phyloP scores from a whole-genome alignment of 2,329 filamentous ascomycete species.

The Botrytis fragariae region DNA sequence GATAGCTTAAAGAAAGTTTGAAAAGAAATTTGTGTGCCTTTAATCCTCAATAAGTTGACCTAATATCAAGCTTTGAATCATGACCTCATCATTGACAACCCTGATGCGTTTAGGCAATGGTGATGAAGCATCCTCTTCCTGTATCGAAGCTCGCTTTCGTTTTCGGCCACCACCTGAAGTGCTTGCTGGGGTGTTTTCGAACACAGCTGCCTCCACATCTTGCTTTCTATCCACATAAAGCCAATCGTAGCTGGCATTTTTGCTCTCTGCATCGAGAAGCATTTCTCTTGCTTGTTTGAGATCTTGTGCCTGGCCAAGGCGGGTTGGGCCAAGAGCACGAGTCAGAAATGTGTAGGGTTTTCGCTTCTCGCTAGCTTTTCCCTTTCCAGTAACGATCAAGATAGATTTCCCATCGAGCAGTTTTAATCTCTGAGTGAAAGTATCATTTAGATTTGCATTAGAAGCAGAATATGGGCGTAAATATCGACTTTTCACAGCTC shows the following conservation, averaged over 20 bases:
- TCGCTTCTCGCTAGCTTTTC: constrained; percentile 59
- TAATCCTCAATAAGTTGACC: constrained; percentile 61
- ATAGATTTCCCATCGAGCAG: constrained; percentile 65
- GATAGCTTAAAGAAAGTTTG: not conserved
- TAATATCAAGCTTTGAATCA: constrained; percentile 89
- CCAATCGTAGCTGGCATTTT: constrained; percentile 63
- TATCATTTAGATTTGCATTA: constrained; percentile 54
- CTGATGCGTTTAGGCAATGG: constrained; percentile 53
- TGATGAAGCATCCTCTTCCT: constrained; percentile 36
- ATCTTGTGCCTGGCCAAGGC: constrained; percentile 63
- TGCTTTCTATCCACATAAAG: constrained; percentile 69
- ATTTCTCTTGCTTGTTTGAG: constrained; percentile 61
- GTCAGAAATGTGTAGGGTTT: constrained; percentile 79
- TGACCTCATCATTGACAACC: constrained; percentile 78
- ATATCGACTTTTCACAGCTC: constrained; percentile 72
- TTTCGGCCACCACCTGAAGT: constrained; percentile 42
- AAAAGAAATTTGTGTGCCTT: not conserved
- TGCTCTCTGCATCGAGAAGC: constrained; percentile 50
- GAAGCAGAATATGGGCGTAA: constrained; percentile 59
- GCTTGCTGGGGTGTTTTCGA: constrained; percentile 31
- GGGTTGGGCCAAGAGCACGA: constrained; percentile 69
- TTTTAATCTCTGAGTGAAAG: constrained; percentile 58
- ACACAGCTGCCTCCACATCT: constrained; percentile 45
- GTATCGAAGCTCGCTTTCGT: constrained; percentile 43
- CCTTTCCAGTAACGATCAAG: constrained; percentile 67